Conservation (phyloP, 805 yeast genomes). For the Starmera dryadoides region DNA sequence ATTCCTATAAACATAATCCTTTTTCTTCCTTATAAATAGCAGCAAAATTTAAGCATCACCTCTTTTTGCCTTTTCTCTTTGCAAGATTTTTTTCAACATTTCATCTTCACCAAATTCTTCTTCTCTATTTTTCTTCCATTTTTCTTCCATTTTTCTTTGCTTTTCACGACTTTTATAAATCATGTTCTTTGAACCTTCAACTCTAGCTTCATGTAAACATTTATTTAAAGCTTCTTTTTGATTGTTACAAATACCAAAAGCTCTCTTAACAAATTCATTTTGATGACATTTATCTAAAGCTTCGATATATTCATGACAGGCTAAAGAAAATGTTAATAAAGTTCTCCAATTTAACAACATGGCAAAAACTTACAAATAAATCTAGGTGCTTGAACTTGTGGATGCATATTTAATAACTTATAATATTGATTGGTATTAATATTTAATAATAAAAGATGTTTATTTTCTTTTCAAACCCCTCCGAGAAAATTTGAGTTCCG, state of each 20-base stretch:
- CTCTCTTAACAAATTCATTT: constrained; percentile 56
- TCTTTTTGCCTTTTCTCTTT: constrained; percentile 38
- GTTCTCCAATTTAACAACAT: too few species aligned
- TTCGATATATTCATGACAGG: constrained; percentile 75
- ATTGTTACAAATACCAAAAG: constrained; percentile 78
- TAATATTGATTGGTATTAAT: too few species aligned
- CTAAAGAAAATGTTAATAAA: constrained; percentile 26
- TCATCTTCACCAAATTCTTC: constrained; percentile 76
- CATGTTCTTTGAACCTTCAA: constrained; percentile 50
- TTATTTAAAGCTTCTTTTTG: constrained; percentile 71
- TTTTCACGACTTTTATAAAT: constrained; percentile 46
- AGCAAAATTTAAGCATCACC: too few species aligned
- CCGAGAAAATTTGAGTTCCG: too few species aligned
- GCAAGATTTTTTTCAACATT: constrained; percentile 58
- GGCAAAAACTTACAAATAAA: constrained; percentile 34
- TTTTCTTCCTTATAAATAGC: too few species aligned
- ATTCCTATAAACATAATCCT: too few species aligned
- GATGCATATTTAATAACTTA: too few species aligned
- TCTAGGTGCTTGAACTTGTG: constrained; percentile 44
- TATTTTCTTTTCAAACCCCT: too few species aligned
- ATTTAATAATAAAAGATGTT: too few species aligned
- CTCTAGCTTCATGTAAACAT: constrained; percentile 76
- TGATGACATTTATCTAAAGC: constrained; percentile 88
- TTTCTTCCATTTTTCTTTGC: constrained; percentile 45
- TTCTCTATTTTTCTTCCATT: constrained; percentile 59